These are phyloP conservation scores for Cercophora samala DNA, from an alignment of 495 filamentous ascomycete species.

Conservation along the genomic window DNA sequence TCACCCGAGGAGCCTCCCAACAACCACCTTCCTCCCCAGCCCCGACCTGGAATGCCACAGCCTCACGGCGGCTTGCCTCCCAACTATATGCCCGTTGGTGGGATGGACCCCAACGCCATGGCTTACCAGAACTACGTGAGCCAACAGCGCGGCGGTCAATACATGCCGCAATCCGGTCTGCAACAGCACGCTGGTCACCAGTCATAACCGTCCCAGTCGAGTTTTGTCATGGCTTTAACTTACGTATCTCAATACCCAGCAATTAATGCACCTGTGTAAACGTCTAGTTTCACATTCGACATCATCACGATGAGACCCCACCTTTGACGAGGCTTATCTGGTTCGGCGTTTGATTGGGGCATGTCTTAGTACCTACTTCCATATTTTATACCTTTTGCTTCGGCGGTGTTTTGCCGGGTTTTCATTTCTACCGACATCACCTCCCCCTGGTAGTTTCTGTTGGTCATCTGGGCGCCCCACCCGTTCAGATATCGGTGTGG, in stretches of 20 bases:
- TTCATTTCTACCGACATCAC: slow-evolving; percentile 18
- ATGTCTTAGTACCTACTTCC: slow-evolving; percentile 30
- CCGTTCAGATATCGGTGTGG: background rate
- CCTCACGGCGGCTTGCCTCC: slow-evolving; percentile 45
- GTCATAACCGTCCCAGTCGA: slow-evolving; percentile 35
- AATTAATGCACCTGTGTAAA: slow-evolving; percentile 49
- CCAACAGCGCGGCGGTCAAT: slow-evolving; percentile 47
- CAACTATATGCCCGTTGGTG: slow-evolving; percentile 51
- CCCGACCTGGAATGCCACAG: slow-evolving; percentile 50
- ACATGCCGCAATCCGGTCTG: slow-evolving; percentile 55
- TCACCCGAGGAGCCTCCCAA: slow-evolving; percentile 61
- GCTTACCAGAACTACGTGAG: slow-evolving; percentile 62
- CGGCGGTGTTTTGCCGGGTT: slow-evolving; percentile 16
- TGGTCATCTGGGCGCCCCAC: slow-evolving; percentile 7
- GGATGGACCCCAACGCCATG: slow-evolving; percentile 54
- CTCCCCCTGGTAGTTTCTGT: background rate
- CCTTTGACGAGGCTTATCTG: slow-evolving; percentile 26
- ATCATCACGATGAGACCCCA: slow-evolving; percentile 23
- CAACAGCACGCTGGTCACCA: slow-evolving; percentile 55
- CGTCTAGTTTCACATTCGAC: slow-evolving; percentile 33
- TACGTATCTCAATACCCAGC: slow-evolving; percentile 47
- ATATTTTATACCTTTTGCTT: slow-evolving; percentile 27
- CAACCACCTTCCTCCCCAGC: slow-evolving; percentile 57
- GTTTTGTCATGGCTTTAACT: slow-evolving; percentile 33
- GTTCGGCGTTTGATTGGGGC: slow-evolving; percentile 32